Percentiles rank a stretch among this genome's conserved stretches.
Conservation (phyloP, 1,284 basidiomycete species). For the Earliella scabrosa region DNA sequence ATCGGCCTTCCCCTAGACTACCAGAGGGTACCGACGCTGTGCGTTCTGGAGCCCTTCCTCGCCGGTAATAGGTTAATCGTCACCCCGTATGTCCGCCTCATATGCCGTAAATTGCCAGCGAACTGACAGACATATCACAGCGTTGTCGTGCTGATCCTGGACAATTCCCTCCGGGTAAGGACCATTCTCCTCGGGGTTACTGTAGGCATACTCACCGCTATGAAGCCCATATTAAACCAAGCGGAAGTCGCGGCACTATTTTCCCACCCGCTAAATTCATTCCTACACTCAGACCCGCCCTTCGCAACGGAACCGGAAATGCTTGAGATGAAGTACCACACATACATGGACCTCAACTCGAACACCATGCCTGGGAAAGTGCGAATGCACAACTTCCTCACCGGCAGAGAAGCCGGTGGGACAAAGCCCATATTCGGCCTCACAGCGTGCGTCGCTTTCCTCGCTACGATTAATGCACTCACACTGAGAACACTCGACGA, state of each 20-base stretch:
- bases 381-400: slow-evolving; percentile 79
- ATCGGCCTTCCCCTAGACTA: slow-evolving; percentile 79
- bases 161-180: slow-evolving; percentile 66
- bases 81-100: slow-evolving; percentile 66
- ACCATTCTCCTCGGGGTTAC: not conserved
- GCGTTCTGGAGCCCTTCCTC: slow-evolving; percentile 77
- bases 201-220: not conserved
- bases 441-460: slow-evolving; percentile 64
- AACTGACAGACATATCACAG: slow-evolving; percentile 40
- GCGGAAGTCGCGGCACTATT: slow-evolving; percentile 81
- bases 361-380: slow-evolving; percentile 43
- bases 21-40: slow-evolving; percentile 71
- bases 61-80: slow-evolving; percentile 76
- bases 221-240: slow-evolving; percentile 77
- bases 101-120: not conserved
- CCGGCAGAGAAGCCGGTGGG: slow-evolving; percentile 79
- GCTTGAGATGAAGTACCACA: slow-evolving; percentile 68
- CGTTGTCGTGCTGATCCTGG: slow-evolving; percentile 81
- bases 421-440: slow-evolving; percentile 85
- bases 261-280: slow-evolving; percentile 78
- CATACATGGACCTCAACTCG: slow-evolving; percentile 58
- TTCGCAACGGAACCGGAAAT: slow-evolving; percentile 60
- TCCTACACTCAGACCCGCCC: slow-evolving; percentile 68
- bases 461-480: not conserved
- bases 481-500: not conserved